Conservation (phyloP, 1,284 basidiomycete genomes). For the Fomitiporia mediterranea region DNA sequence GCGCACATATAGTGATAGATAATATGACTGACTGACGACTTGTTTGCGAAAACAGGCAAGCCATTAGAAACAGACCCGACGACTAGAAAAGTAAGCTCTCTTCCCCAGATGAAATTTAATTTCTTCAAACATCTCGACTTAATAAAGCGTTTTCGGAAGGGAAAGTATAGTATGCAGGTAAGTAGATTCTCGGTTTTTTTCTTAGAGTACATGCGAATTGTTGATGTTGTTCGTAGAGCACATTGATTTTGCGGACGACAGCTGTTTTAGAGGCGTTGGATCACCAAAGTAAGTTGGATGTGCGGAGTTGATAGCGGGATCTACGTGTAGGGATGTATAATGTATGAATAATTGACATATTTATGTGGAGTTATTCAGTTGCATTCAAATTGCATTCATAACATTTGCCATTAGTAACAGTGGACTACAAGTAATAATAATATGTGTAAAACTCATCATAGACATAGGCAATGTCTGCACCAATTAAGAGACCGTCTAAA, state of each 20-base stretch:
- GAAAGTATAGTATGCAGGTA: slow-evolving; percentile 35
- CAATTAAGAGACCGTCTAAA: too few relatives aligned
- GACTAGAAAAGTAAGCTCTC: slow-evolving; percentile 35
- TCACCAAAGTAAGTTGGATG: too few relatives aligned
- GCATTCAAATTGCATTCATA: too few relatives aligned
- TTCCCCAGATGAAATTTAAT: not conserved
- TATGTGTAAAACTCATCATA: too few relatives aligned
- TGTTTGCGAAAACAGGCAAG: slow-evolving; percentile 29
- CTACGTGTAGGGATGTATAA: too few relatives aligned
- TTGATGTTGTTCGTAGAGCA: slow-evolving; percentile 5
- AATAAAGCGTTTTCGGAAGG: slow-evolving; percentile 20
- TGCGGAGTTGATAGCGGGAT: too few relatives aligned
- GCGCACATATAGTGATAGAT: too few relatives aligned
- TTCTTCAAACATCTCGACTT: not conserved
- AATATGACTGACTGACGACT: not conserved
- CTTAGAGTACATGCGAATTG: not conserved
- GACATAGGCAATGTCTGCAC: too few relatives aligned
- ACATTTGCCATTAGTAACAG: too few relatives aligned
- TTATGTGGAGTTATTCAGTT: too few relatives aligned
- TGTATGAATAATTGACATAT: too few relatives aligned
- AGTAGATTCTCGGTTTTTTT: not conserved
- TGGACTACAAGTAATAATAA: too few relatives aligned
- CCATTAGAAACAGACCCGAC: slow-evolving; percentile 51
- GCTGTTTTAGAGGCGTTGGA: slow-evolving; percentile 16
- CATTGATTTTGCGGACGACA: slow-evolving; percentile 11